Evolutionary conservation across 2,329 filamentous ascomycete genomes (phyloP).

Genomic region (Nigrospora oryzae): DNA sequence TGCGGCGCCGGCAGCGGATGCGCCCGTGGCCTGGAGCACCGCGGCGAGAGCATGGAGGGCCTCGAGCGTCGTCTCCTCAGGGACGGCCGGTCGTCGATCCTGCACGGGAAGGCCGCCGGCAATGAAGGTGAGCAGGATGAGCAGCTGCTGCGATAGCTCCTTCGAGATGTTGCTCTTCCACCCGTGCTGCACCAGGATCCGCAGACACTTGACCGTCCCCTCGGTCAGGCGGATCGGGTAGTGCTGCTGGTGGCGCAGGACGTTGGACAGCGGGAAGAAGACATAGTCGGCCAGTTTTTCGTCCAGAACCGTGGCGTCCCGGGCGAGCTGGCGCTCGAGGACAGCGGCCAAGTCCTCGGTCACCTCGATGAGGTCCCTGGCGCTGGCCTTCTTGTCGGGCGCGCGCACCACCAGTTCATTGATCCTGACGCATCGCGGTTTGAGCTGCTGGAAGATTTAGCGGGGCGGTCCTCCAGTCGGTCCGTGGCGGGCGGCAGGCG

Average conservation of each 20-base stretch:
- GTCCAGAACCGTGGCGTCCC: conserved; percentile 51
- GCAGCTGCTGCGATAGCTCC: conserved; percentile 71
- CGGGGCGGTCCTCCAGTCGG: neutral
- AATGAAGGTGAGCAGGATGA: conserved; percentile 77
- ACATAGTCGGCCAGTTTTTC: conserved; percentile 84
- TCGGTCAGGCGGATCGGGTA: conserved; percentile 69
- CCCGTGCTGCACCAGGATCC: conserved; percentile 64
- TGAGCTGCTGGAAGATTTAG: conserved; percentile 36
- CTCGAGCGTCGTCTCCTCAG: conserved; percentile 68
- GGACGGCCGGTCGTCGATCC: conserved; percentile 33
- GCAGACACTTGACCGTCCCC: conserved; percentile 65
- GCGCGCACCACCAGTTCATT: conserved; percentile 47
- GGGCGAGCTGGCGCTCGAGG: conserved; percentile 33
- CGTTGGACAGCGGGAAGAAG: conserved; percentile 85
- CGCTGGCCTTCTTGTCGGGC: conserved; percentile 28
- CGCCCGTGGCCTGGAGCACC: conserved; percentile 52
- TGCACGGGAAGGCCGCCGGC: conserved; percentile 63
- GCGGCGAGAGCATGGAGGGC: conserved; percentile 62
- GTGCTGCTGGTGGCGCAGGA: conserved; percentile 68
- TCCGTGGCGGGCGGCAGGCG: neutral
- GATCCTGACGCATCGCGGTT: conserved; percentile 52
- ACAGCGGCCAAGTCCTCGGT: conserved; percentile 34
- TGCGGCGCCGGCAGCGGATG: conserved; percentile 37
- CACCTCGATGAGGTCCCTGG: conserved; percentile 36
- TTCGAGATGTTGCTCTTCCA: conserved; percentile 68